A percentile compares a stretch with the other conserved stretches of the same genome.
phyloP scores from a whole-genome alignment of 2,329 filamentous ascomycete genomes.

The Tolypocladium album region DNA sequence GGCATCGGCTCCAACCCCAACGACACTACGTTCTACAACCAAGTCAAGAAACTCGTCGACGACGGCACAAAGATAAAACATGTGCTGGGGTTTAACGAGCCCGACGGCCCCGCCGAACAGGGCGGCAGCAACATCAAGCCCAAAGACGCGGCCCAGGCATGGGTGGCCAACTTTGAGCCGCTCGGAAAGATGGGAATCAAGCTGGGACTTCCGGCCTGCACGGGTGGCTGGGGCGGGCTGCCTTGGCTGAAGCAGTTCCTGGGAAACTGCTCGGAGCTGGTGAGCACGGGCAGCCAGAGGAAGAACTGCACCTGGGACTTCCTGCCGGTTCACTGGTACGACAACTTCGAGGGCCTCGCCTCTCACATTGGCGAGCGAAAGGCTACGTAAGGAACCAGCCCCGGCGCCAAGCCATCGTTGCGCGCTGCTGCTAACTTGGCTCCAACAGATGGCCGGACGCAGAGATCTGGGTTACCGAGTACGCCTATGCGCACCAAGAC shows the following conservation, averaged over 20 bases:
- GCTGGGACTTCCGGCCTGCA: constrained; percentile 61
- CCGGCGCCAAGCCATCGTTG: not conserved
- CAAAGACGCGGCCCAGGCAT: constrained; percentile 51
- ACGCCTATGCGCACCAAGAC: constrained; percentile 48
- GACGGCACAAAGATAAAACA: constrained; percentile 49
- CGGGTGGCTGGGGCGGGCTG: constrained; percentile 47
- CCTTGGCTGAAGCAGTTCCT: constrained; percentile 60
- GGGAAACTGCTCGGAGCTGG: constrained; percentile 47
- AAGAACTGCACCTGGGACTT: constrained; percentile 53
- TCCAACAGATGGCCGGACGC: constrained; percentile 42
- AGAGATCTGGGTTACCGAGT: constrained; percentile 72
- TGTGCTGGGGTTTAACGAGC: constrained; percentile 72
- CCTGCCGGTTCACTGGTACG: constrained; percentile 57
- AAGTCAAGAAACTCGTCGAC: constrained; percentile 43
- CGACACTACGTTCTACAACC: constrained; percentile 49
- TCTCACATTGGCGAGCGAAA: constrained; percentile 49
- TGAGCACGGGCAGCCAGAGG: constrained; percentile 28
- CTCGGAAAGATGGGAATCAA: constrained; percentile 53
- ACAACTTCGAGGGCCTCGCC: constrained; percentile 57
- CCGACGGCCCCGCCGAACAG: constrained; percentile 43
- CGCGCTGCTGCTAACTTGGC: not conserved
- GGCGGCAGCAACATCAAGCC: constrained; percentile 56
- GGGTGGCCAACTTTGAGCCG: constrained; percentile 63
- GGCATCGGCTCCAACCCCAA: constrained; percentile 38
- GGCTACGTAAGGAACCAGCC: constrained; percentile 17